Conservation (phyloP, 2,329 filamentous ascomycete species). For the Fusarium keratoplasticum region DNA sequence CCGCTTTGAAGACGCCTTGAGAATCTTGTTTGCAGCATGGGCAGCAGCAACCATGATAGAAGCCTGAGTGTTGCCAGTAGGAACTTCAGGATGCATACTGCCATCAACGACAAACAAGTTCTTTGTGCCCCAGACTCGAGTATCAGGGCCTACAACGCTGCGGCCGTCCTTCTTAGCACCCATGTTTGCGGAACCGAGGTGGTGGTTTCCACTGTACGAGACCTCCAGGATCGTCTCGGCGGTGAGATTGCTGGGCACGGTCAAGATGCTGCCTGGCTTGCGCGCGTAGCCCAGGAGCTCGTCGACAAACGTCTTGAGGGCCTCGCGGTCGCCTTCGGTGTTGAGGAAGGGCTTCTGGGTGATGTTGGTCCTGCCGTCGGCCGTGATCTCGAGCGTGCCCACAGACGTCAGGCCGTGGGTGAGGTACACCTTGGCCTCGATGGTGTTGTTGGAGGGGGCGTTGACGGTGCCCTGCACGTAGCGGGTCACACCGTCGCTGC, state of each 20-base stretch:
- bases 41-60: conserved; percentile 44
- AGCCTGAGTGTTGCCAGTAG: conserved; percentile 44
- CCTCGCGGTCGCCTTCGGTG: conserved; percentile 46
- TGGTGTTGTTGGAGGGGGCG: conserved; percentile 54
- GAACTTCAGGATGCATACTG: conserved; percentile 47
- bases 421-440: conserved; percentile 62
- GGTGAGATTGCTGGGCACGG: conserved; percentile 36
- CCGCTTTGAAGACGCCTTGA: conserved; percentile 2
- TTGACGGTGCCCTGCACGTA: conserved; percentile 59
- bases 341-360: conserved; percentile 50
- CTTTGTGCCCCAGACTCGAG: conserved; percentile 47
- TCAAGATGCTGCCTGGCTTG: conserved; percentile 35
- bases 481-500: conserved; percentile 50
- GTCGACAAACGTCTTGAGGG: conserved; percentile 41
- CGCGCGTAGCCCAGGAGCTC: conserved; percentile 43
- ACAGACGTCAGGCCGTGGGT: conserved; percentile 61
- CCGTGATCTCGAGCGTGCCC: conserved; percentile 56
- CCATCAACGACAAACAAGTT: conserved; percentile 48
- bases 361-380: conserved; percentile 55
- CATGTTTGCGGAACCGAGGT: conserved; percentile 48
- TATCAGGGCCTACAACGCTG: conserved; percentile 48
- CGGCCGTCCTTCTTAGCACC: conserved; percentile 46
- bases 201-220: conserved; percentile 45
- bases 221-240: conserved; percentile 40
- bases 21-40: conserved; percentile 40